Evolutionary conservation across 768 basidiomycete species (phyloP), one percentile per base, ranked within the genome.

Genomic region (Infundibulicybe gibba): DNA sequence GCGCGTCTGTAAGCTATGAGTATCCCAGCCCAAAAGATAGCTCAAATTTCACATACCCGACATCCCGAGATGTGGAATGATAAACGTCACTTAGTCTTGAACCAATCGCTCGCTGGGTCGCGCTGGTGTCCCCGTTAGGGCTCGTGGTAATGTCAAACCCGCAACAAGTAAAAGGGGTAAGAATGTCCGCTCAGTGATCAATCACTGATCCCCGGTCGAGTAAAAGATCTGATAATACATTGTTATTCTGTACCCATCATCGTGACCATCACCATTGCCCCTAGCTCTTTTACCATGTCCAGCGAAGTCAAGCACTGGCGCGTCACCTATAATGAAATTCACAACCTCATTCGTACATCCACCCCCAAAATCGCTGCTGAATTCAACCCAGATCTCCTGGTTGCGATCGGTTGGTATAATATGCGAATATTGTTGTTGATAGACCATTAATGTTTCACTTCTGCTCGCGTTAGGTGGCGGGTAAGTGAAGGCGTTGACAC

Each of bases 291-390:
- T 41, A 61, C 53, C 53, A 75, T 73, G 72, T 49, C 65, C 45
- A 58, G 57, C 40, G 68, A 74, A 59, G 71, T 80, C 34, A 63
- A 83, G 57, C 89, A 90, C 60, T 56, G 78, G 62, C 82, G 72
- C 47, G 73, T 85, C 47, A 94, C 91, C 15, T 97, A 97, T 72
- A 94, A 95, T 58, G 87, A 95, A 43, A 83, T 95, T 45, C 94
- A 97, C 75, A 90, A 90, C 54, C 75, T 92, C 51, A 93, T 95
- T 56, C 82, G 82, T 56, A 70, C 66, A 11, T 72, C 76, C 1
- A 82, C 86, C 1, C 72, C 73, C 41, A 72, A 77, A 57, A 92
- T 97, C 57, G 85, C 82, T 30, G 62, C 63, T 3, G 76, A 83
- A 39, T 98, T 94, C 69, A 86, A 87, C 56, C 92, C 92, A n/a